Base-by-base conservation (phyloP, 768 basidiomycete species). In the Nidularia sp. region DNA sequence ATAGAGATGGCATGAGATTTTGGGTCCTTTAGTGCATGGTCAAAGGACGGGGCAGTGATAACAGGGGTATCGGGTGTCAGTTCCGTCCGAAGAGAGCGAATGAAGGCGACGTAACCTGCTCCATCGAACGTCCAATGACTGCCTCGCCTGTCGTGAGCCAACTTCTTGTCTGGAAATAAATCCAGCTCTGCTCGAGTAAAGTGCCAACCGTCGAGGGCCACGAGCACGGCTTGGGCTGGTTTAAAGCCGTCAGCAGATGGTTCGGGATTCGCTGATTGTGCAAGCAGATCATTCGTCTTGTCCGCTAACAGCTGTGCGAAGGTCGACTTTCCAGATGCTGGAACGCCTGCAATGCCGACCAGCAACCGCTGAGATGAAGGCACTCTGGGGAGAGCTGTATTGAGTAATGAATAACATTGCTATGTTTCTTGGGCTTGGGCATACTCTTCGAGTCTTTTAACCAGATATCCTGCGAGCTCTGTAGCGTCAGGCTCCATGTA, bases 161-260 rank as follows among this genome's bases (percentile, higher is more conserved):
- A 77, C 49, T 78, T 74, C 0, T 93, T 86, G 64, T 97, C 84
- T 10, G 83, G 81, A 62, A 94, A 79, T 18, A 70, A 62, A 60
- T 90, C 90, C 29, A 98, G 80, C 56, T 90, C 83, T 3, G 82
- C 79, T 22, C 92, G 82, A 13, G 89, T 80, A 53, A 88, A 76
- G 65, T 98, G 95, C 93, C 93, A 98, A 8, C 96, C 95, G 63
- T 98, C 95, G 36, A 93, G 73, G 5, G 88, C 83, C 7, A 97
- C 80, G 42, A 92, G 78, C 33, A 88, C 74, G 4, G 85, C 90
- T 12, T 66, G 53, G 31, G 56, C 64, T 56, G 36, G 53, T 12
- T 47, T 48, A 48, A 47, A 45, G n/a, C 48, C 50, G 41, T 18
- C 22, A 35, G 33, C 6, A 13, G 6, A 5, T 4, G 25, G 2